phyloP scores from a whole-genome alignment of 805 yeast species.

The Starmerella apis region DNA sequence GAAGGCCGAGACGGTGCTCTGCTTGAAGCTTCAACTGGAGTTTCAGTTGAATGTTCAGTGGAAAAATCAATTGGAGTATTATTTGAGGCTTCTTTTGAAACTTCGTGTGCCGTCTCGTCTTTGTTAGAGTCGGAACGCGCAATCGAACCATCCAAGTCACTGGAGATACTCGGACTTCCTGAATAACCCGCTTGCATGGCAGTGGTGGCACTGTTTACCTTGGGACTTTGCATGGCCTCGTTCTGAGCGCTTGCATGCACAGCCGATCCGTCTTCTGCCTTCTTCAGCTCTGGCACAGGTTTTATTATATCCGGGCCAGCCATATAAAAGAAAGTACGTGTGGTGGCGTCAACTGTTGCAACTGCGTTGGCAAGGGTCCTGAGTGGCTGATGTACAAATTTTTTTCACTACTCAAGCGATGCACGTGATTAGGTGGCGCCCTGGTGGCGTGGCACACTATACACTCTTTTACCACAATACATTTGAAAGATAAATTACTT shows the following conservation, averaged over 20 bases:
- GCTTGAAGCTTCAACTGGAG: no score
- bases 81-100: no score
- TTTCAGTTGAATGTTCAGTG: no score
- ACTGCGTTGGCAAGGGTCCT: background rate
- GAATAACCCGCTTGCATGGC: no score
- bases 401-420: background rate
- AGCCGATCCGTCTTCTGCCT: background rate
- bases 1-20: no score
- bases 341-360: background rate
- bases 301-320: background rate
- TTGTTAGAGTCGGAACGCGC: background rate
- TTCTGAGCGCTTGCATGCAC: background rate
- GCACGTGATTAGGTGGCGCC: constrained; percentile 9
- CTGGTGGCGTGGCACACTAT: constrained; percentile 8
- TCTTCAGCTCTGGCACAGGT: background rate
- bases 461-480: no score
- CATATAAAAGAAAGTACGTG: background rate
- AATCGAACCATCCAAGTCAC: background rate
- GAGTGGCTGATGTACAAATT: constrained; percentile 6
- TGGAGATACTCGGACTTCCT: background rate
- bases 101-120: no score
- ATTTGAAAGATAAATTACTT: no score
- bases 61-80: no score
- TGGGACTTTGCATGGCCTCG: background rate
- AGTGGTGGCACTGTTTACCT: constrained; percentile 4